A percentile compares a stretch with the other conserved stretches of the same genome.
Conservation (phyloP, 768 basidiomycete species). For the Tricholoma saponaceum region DNA sequence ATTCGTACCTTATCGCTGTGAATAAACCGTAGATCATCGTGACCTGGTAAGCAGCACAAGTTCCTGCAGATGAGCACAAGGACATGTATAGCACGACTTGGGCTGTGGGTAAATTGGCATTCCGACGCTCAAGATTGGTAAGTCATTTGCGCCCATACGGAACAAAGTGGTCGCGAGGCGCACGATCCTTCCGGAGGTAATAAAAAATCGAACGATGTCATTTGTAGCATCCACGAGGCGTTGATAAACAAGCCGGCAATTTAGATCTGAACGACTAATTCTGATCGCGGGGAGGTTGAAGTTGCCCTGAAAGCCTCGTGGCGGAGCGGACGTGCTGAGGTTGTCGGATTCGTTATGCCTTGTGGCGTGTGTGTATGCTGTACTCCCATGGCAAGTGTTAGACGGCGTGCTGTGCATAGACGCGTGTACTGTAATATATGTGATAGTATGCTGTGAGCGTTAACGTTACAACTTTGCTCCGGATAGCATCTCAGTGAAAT, state of each 20-base stretch:
- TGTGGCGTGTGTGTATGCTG: background rate
- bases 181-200: slow-evolving; percentile 1
- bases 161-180: background rate
- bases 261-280: background rate
- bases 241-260: slow-evolving; percentile 7
- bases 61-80: background rate
- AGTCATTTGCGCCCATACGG: background rate
- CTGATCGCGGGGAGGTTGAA: background rate
- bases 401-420: background rate
- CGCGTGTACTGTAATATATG: background rate
- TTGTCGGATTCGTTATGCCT: background rate
- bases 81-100: background rate
- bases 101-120: background rate
- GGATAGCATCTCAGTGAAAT: background rate
- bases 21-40: background rate
- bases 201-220: slow-evolving; percentile 18
- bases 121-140: background rate
- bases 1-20: background rate
- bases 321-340: slow-evolving; percentile 6
- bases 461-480: background rate
- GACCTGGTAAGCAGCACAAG: background rate
- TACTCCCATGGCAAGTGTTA: background rate
- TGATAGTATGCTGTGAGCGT: background rate
- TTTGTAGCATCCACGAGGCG: slow-evolving; percentile 13
- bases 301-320: slow-evolving; percentile 7